Conservation (phyloP, 352 stramenopile species). For the Globisporangium recalcitrans region DNA sequence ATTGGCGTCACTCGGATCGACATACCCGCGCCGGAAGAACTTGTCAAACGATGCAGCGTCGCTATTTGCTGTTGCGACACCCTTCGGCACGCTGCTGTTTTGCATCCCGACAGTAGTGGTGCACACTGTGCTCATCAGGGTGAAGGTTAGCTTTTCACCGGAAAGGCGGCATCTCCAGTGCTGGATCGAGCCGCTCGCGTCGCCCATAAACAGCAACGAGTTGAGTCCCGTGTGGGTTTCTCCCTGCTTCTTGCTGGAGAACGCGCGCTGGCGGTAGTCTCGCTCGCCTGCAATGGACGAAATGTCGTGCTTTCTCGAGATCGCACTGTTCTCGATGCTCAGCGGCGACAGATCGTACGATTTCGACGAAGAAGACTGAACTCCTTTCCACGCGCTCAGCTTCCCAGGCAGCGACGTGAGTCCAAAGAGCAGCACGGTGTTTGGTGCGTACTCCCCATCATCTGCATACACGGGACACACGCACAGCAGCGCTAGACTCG, state of each 20-base stretch:
- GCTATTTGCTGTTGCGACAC: not conserved
- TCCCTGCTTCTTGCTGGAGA: slow-evolving; percentile 40
- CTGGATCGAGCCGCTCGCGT: slow-evolving; percentile 47
- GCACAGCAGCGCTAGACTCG: slow-evolving; percentile 41
- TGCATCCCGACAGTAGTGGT: not conserved
- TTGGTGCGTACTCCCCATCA: slow-evolving; percentile 68
- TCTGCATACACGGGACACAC: slow-evolving; percentile 72
- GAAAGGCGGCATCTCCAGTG: slow-evolving; percentile 73
- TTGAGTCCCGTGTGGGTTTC: slow-evolving; percentile 41
- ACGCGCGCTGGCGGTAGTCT: slow-evolving; percentile 78
- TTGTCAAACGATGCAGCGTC: not conserved
- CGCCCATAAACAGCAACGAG: slow-evolving; percentile 72
- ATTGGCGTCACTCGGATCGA: not conserved
- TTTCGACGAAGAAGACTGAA: slow-evolving; percentile 25
- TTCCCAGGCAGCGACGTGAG: slow-evolving; percentile 41
- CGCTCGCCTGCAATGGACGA: slow-evolving; percentile 71
- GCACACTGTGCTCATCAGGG: slow-evolving; percentile 56
- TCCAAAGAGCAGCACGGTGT: slow-evolving; percentile 66
- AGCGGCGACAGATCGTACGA: slow-evolving; percentile 49
- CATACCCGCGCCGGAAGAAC: slow-evolving; percentile 35
- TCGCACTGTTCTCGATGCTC: slow-evolving; percentile 39
- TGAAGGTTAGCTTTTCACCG: slow-evolving; percentile 50
- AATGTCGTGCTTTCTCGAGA: slow-evolving; percentile 52
- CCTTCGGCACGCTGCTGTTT: not conserved
- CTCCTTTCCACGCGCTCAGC: slow-evolving; percentile 61